Evolutionary conservation across 208 protist species (phyloP).

Genomic region (Trypanosoma platydactyli): DNA sequence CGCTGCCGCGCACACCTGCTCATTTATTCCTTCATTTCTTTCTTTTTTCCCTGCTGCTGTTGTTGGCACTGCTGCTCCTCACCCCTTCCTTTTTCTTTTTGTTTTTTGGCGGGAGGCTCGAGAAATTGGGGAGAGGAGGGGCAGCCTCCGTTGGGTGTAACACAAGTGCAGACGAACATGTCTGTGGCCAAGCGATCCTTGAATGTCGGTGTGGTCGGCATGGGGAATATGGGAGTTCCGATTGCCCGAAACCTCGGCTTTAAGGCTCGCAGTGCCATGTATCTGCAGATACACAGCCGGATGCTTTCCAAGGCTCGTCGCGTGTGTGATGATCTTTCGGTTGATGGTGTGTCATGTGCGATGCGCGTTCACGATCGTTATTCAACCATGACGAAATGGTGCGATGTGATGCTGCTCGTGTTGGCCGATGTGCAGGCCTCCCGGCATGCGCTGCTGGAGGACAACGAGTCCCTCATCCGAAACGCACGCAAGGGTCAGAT

Average conservation of each 20-base stretch:
- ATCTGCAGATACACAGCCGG: slow-evolving; percentile 86
- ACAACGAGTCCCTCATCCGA: slow-evolving; percentile 62
- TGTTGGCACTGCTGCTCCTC: too few relatives aligned
- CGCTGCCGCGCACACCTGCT: too few relatives aligned
- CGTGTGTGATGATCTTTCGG: slow-evolving; percentile 74
- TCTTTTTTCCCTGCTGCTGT: too few relatives aligned
- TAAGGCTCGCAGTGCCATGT: slow-evolving; percentile 83
- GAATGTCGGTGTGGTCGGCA: slow-evolving; percentile 84
- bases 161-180: slow-evolving; percentile 18
- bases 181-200: slow-evolving; percentile 74
- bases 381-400: slow-evolving; percentile 86
- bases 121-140: too few relatives aligned
- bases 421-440: slow-evolving; percentile 53
- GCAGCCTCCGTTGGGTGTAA: too few relatives aligned
- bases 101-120: too few relatives aligned
- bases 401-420: slow-evolving; percentile 75
- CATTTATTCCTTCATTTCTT: too few relatives aligned
- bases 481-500: slow-evolving; percentile 81
- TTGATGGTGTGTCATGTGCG: slow-evolving; percentile 82
- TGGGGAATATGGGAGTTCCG: slow-evolving; percentile 87
- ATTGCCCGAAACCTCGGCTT: slow-evolving; percentile 88
- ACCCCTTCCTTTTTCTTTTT: too few relatives aligned
- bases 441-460: slow-evolving; percentile 57
- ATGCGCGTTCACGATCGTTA: slow-evolving; percentile 85
- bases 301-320: slow-evolving; percentile 56